These are phyloP conservation scores for Cyphellophora europaea DNA, from an alignment of 2,329 filamentous ascomycete genomes.

Conservation along the genomic window DNA sequence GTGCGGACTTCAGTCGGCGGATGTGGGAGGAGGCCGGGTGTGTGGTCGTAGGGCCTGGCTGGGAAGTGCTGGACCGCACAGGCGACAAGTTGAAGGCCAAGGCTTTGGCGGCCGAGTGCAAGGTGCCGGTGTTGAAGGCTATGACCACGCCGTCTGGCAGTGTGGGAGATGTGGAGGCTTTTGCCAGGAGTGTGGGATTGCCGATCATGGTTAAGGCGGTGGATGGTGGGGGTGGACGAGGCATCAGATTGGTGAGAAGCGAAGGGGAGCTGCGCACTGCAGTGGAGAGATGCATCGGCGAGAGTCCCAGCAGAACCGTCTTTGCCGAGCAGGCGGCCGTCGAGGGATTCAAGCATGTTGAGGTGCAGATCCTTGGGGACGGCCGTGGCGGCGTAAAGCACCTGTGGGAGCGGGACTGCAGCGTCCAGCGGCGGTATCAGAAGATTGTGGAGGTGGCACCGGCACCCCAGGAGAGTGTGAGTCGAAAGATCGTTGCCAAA, in stretches of 20 bases:
- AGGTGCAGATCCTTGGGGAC: constrained; percentile 53
- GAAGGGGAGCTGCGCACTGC: constrained; percentile 35
- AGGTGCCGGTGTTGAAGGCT: constrained; percentile 43
- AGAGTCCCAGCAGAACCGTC: constrained; percentile 48
- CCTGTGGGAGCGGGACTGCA: constrained; percentile 53
- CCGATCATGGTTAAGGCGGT: constrained; percentile 57
- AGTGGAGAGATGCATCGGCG: constrained; percentile 43
- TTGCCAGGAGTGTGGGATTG: constrained; percentile 48
- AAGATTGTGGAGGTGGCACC: constrained; percentile 54
- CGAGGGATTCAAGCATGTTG: constrained; percentile 51
- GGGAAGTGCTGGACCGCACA: constrained; percentile 47
- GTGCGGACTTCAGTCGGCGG: constrained; percentile 37
- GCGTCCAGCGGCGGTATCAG: constrained; percentile 51
- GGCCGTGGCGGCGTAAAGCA: constrained; percentile 42
- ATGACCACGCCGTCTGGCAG: constrained; percentile 34
- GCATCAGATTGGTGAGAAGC: constrained; percentile 45
- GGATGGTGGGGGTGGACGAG: constrained; percentile 52
- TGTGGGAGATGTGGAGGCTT: constrained; percentile 36
- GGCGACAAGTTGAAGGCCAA: constrained; percentile 49
- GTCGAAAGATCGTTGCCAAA: constrained; percentile 36
- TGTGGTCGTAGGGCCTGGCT: constrained; percentile 45
- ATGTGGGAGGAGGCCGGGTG: constrained; percentile 41
- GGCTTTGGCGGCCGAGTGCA: constrained; percentile 39
- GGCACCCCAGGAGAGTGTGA: constrained; percentile 34
- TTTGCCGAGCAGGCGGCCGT: constrained; percentile 56